phyloP scores from a whole-genome alignment of 129 eudicot genomes.

The Lactuca sativa region DNA sequence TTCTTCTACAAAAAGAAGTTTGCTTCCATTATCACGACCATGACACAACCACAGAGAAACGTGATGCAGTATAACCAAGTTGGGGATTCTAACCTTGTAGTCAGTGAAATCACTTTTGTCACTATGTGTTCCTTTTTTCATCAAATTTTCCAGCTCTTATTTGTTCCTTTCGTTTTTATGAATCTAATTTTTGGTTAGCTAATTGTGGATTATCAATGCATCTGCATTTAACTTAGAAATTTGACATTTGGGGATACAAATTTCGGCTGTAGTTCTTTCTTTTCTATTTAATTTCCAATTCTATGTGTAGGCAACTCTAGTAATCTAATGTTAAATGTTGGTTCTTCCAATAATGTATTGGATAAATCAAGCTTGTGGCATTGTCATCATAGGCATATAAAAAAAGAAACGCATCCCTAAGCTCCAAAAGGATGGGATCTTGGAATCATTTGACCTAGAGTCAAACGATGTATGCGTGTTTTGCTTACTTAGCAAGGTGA shows the following conservation, averaged over 20 bases:
- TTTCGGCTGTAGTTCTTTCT: background rate
- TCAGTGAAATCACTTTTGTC: conserved; percentile 90
- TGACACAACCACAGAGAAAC: conserved; percentile 46
- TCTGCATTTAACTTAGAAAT: conserved; percentile 7
- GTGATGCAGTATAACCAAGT: conserved; percentile 68
- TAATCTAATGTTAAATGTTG: no score
- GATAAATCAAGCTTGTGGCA: no score
- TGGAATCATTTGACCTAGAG: no score
- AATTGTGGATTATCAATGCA: background rate
- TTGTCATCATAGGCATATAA: no score
- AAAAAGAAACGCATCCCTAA: no score
- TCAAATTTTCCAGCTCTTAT: background rate
- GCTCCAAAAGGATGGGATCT: no score
- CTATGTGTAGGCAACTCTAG: background rate
- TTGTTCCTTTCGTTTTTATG: background rate
- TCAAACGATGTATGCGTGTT: no score
- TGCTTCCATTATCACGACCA: conserved; percentile 24
- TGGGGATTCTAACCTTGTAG: conserved; percentile 80
- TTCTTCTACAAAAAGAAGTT: conserved; percentile 12
- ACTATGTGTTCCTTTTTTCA: conserved; percentile 45
- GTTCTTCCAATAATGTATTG: no score
- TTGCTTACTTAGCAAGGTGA: no score
- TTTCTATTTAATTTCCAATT: background rate
- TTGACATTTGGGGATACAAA: background rate
- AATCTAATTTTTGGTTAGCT: background rate